phyloP scores from a whole-genome alignment of 2,329 filamentous ascomycete species.

The Microdochium nivale region DNA sequence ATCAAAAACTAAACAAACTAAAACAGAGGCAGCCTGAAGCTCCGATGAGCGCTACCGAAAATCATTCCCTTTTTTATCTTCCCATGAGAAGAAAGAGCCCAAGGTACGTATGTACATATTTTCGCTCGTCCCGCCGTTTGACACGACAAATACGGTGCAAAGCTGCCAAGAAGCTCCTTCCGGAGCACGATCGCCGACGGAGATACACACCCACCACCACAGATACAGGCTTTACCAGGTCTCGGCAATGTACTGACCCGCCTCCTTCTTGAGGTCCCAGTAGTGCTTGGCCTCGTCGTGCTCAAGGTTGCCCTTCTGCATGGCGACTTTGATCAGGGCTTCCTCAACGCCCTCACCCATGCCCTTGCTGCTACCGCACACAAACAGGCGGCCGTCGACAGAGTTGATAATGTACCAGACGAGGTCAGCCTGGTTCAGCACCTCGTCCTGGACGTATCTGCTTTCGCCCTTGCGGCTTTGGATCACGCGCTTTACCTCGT shows the following conservation, averaged over 20 bases:
- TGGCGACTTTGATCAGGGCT: slow-evolving; percentile 81
- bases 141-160: too few species aligned
- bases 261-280: slow-evolving; percentile 86
- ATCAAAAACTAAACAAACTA: too few species aligned
- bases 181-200: background rate
- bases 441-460: slow-evolving; percentile 94
- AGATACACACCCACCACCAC: background rate
- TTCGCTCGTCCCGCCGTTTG: too few species aligned
- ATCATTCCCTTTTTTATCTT: too few species aligned
- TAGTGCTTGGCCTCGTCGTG: slow-evolving; percentile 75
- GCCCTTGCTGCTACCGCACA: slow-evolving; percentile 88
- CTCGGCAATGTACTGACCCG: slow-evolving; percentile 90
- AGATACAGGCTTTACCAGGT: slow-evolving; percentile 48
- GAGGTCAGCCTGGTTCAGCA: slow-evolving; percentile 82
- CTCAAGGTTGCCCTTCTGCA: slow-evolving; percentile 84
- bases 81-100: too few species aligned
- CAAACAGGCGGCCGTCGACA: slow-evolving; percentile 91
- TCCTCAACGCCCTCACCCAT: slow-evolving; percentile 96
- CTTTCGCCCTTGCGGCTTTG: slow-evolving; percentile 70
- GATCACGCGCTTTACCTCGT: slow-evolving; percentile 74
- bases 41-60: too few species aligned
- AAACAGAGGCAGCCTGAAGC: too few species aligned
- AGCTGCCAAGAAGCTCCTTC: too few species aligned
- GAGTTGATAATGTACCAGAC: slow-evolving; percentile 98
- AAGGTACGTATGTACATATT: too few species aligned